A percentile compares a stretch with the other conserved stretches of the same genome.
Evolutionary conservation across 2,329 filamentous ascomycete species (phyloP).

Genomic region (Colletotrichum spaethianum): DNA sequence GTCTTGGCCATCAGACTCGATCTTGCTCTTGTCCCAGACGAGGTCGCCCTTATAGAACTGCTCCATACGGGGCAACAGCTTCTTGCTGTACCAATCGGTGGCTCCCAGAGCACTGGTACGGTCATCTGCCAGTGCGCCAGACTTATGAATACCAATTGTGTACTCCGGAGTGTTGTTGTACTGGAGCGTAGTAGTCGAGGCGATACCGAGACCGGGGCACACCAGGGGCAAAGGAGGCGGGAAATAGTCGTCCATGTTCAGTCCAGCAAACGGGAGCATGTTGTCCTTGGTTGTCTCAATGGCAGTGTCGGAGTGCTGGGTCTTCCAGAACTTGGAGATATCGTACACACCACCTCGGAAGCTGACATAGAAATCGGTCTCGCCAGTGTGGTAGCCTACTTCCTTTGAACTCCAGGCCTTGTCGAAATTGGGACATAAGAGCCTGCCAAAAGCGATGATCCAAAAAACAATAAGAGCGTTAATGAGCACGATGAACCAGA

Average conservation of each 20-base stretch:
- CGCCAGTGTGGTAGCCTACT: conserved; percentile 78
- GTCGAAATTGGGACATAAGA: conserved; percentile 92
- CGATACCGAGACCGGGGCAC: conserved; percentile 80
- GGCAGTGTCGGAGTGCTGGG: conserved; percentile 83
- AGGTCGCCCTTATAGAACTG: conserved; percentile 90
- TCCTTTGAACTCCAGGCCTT: conserved; percentile 87
- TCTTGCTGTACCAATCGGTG: conserved; percentile 82
- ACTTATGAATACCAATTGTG: conserved; percentile 75
- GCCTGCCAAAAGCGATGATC: conserved; percentile 86
- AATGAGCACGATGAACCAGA: conserved; percentile 83
- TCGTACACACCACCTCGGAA: conserved; percentile 93
- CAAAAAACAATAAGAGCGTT: conserved; percentile 91
- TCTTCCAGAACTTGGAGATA: conserved; percentile 87
- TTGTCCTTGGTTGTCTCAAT: conserved; percentile 71
- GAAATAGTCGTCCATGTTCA: conserved; percentile 89
- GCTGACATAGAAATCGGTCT: conserved; percentile 87
- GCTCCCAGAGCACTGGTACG: conserved; percentile 70
- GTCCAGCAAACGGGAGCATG: conserved; percentile 86
- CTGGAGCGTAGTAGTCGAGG: conserved; percentile 68
- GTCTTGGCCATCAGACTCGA: conserved; percentile 77
- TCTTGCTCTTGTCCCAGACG: conserved; percentile 74
- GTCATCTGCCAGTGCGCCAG: conserved; percentile 73
- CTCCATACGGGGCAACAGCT: conserved; percentile 84
- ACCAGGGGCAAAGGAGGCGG: conserved; percentile 80
- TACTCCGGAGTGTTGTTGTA: conserved; percentile 75